These are phyloP conservation scores for Ustilago crameri DNA, from an alignment of 1,284 basidiomycete species.

Conservation along the genomic window DNA sequence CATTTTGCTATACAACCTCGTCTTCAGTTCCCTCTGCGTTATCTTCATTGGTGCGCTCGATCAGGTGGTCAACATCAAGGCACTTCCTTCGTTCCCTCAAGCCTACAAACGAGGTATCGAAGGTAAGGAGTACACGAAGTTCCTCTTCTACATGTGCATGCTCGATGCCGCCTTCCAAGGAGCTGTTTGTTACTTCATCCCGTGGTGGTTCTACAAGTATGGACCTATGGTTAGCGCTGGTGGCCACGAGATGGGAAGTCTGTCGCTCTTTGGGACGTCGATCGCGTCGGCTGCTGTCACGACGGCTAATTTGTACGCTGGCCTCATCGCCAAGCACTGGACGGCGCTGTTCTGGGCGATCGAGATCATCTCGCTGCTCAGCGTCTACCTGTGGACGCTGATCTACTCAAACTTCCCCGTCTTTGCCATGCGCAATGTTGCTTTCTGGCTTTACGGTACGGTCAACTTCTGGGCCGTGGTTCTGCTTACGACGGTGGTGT, in stretches of 20 bases:
- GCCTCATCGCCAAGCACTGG: conserved; percentile 53
- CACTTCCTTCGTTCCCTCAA: conserved; percentile 89
- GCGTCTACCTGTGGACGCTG: conserved; percentile 58
- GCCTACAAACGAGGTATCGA: conserved; percentile 92
- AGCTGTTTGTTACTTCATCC: conserved; percentile 87
- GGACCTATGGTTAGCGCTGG: conserved; percentile 49
- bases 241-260: conserved; percentile 69
- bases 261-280: conserved; percentile 92
- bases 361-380: conserved; percentile 56
- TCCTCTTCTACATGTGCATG: conserved; percentile 95
- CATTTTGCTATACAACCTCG: conserved; percentile 77
- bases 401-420: conserved; percentile 58
- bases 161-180: conserved; percentile 93
- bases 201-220: conserved; percentile 80
- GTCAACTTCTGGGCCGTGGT: conserved; percentile 59
- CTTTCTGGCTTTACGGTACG: conserved; percentile 55
- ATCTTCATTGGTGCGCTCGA: conserved; percentile 94
- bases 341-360: conserved; percentile 58
- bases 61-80: conserved; percentile 91
- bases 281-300: conserved; percentile 87
- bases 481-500: conserved; percentile 55
- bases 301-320: conserved; percentile 75
- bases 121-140: conserved; percentile 89
- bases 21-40: conserved; percentile 93
- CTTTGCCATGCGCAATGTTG: conserved; percentile 46